Base-by-base conservation (phyloP, 2,329 filamentous ascomycete genomes). In the Pseudopyrenochaeta lycopersici region DNA sequence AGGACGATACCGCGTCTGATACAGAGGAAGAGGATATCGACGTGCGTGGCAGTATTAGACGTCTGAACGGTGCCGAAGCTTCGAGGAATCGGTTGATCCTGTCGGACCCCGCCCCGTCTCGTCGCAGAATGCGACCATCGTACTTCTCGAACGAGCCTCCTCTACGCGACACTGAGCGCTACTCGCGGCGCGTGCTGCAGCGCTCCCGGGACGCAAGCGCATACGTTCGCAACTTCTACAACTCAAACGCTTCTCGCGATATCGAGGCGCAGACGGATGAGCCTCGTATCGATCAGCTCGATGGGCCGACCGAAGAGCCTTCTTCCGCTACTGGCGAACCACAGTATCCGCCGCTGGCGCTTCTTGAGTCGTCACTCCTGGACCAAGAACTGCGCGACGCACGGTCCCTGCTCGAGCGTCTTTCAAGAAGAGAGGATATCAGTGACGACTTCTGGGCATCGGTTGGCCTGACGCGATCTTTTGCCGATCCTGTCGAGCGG, bases 401-500 rank as follows among this genome's bases (percentile, higher is more conserved):
- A 84, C 88, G 90, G 63, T 82, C 83, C 45, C 89, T 96, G 41
- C 82, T 95, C 31, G 86, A 88, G 62, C 83, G 86, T 38, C 81
- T 96, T 49, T 86, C 88, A 30, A 82, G 85, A 15, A 81, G 90
- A 20, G 85, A 91, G 67, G 90, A 93, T 64, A 89, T 95, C 48
- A 89, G 90, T 0, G 90, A 95, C 56, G 88, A 91, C 60, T 93
- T 89, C 87, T 96, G 91, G 91, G 75, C 74, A 47, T 77, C 74
- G 17, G 77, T 80, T 15, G 79, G 79, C 11, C 58, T 81, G 51
- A 66, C 67, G 39, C 64, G 70, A n/a, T 64, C 67, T 2, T 63
- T 74, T 49, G 65, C 71, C 1, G 71, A 74, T 47, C 68, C 69
- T n/a, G 62, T 75, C 4, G 70, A 73, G 56, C 64, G 68, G 21